A percentile compares a stretch with the other conserved stretches of the same genome.
Conservation (phyloP, 306 rosid species). For the Prunus campanulata region DNA sequence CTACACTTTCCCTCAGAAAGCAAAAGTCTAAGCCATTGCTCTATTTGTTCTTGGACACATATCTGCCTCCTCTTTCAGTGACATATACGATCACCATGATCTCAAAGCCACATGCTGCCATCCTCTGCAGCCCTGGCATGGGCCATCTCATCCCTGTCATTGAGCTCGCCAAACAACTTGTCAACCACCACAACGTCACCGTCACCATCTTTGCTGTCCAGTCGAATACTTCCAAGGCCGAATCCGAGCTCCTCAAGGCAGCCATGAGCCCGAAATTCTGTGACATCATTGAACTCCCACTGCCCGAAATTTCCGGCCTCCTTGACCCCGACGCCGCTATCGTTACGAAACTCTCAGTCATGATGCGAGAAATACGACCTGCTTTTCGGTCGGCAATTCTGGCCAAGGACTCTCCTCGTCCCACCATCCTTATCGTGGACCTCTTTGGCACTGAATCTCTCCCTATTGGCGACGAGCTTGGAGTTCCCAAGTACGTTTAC, state of each 20-base stretch:
- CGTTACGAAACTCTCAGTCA: slow-evolving; percentile 2
- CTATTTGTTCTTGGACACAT: no score
- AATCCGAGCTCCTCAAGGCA: slow-evolving; percentile 25
- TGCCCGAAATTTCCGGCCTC: slow-evolving; percentile 8
- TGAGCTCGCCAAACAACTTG: slow-evolving; percentile 43
- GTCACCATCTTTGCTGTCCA: slow-evolving; percentile 40
- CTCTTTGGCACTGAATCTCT: slow-evolving; percentile 41
- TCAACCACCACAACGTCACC: slow-evolving; percentile 22
- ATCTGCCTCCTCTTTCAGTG: no score
- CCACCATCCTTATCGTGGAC: slow-evolving; percentile 48
- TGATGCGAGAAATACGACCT: slow-evolving; percentile 32
- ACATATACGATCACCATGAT: background rate
- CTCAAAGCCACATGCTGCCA: slow-evolving; percentile 30
- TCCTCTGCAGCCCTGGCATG: slow-evolving; percentile 49
- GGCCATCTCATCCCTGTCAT: slow-evolving; percentile 55
- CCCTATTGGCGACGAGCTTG: slow-evolving; percentile 45
- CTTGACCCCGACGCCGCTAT: background rate
- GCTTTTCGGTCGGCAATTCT: background rate
- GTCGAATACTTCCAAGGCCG: slow-evolving; percentile 27
- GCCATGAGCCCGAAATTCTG: background rate
- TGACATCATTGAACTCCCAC: slow-evolving; percentile 37
- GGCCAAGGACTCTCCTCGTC: slow-evolving; percentile 4
- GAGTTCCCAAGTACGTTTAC: slow-evolving; percentile 39
- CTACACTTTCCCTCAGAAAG: no score
- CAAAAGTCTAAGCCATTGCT: background rate